Evolutionary conservation across 805 yeast genomes (phyloP), one percentile per base, ranked within the genome.

Genomic region (Saccharomycopsis sp.): DNA sequence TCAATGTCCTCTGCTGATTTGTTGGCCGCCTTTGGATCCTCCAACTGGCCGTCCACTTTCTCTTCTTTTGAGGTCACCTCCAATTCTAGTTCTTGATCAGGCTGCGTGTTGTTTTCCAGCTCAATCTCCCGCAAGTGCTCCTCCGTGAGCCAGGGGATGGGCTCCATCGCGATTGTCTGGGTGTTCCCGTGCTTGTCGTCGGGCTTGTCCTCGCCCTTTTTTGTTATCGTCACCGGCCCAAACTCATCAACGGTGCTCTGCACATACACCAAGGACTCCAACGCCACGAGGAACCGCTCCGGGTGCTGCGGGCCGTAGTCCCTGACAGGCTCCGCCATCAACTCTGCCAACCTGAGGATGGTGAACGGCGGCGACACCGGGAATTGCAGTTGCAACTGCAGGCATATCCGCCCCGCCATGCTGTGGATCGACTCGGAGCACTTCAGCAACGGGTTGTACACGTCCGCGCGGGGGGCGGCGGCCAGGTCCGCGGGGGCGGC

Each of bases 311-410:
- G 45, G 29, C 41, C 45, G 8, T 42, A 46, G 46, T 61, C 61
- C 6, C 61, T 21, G 6, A 33, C 30, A 2, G 67, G 65, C 31
- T 51, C 50, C 4, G 44, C 9, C 3, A 63, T 18, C 3, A 63
- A 30, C 46, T 64, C 69, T 1, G 64, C 57, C 5, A 64, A 20
- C 36, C 68, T 36, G 5, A 52, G 43, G 4, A 61, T 51, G 4
- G 66, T 64, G 41, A 64, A 64, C 6, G 68, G 69, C 3, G 68
- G 66, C 2, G 34, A 26, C 3, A 45, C 34, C 18, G 32, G n/a
- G 43, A 62, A 61, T 12, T 38, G 43, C 8, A 5, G 25, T n/a
- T 42, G 30, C n/a, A 45, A 32, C 30, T 45, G 26, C 12, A 20
- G 15, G 20, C 41, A 7, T 4, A 45, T 4, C 12, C 49, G 32